Evolutionary conservation across 345 rosid genomes (phyloP), one percentile per base, ranked within the genome.

Genomic region (Heritiera fomes): DNA sequence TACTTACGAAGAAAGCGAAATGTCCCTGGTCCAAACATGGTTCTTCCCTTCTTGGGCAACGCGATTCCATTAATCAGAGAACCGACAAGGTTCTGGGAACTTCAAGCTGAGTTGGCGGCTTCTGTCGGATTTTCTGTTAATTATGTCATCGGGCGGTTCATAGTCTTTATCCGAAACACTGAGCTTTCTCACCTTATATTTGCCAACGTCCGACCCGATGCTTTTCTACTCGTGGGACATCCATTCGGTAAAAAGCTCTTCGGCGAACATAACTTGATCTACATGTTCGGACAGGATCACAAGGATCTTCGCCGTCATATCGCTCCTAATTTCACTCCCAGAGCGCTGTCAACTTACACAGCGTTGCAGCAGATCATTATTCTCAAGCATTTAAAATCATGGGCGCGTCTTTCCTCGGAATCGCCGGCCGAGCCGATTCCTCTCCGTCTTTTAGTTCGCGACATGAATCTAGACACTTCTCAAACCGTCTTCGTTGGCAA

Each of bases 171-270:
- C 45, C 88, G 88, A 46, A 86, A 82, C 83, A 77, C 91, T 0
- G 91, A 95, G 64, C 95, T 95, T 34, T 90, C 92, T 63, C 97
- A 91, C 63, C 86, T 82, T 34, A 75, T 93, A 40, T 95, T 95
- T 83, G 38, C 93, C 77, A 95, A 93, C 59, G 95, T 95, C 8
- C 88, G 94, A 7, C 91, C 97, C 2, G 98, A 95, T 75, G 98
- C 93, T 3, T 95, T 95, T 86, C 78, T 76, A 73, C 88, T 95
- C 1, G 83, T 91, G 2, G 98, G 97, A 14, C 95, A 93, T 81
- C 98, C 95, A 0, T 95, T 95, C 38, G 98, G 98, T 0, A 95
- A 90, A 75, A 93, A 90, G 69, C 89, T 95, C 7, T 95, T 95
- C 71, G 98, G 98, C 5, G 93, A 95, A 10, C 95, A 93, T 79